These are phyloP conservation scores for Immersiella caudata DNA, from an alignment of 495 filamentous ascomycete genomes.

Conservation along the genomic window DNA sequence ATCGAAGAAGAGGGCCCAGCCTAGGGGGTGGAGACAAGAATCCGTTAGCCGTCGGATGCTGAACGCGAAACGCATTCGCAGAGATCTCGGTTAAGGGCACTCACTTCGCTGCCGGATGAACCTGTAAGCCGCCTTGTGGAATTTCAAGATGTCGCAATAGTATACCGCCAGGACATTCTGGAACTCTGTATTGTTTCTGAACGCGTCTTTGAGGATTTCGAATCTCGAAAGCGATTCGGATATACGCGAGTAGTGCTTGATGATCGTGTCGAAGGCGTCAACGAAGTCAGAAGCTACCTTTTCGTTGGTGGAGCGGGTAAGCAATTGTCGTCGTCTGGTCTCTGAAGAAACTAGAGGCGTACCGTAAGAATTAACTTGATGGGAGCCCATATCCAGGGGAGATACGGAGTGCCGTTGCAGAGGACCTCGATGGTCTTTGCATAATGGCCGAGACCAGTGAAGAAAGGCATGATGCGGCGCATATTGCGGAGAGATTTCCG, in stretches of 20 bases:
- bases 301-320: background rate
- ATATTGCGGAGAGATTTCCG: conserved; percentile 44
- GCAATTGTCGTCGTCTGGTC: background rate
- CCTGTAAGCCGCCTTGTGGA: conserved; percentile 51
- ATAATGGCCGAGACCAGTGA: conserved; percentile 44
- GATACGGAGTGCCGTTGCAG: conserved; percentile 50
- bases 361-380: conserved; percentile 49
- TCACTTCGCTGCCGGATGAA: conserved; percentile 46
- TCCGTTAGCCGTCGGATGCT: background rate
- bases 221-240: conserved; percentile 45
- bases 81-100: conserved; percentile 14
- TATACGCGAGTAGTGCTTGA: conserved; percentile 46
- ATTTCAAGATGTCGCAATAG: conserved; percentile 49
- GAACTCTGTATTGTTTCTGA: conserved; percentile 38
- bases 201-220: conserved; percentile 34
- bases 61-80: too few species aligned
- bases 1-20: conserved; percentile 49
- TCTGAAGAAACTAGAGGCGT: too few species aligned
- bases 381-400: conserved; percentile 54
- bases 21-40: conserved; percentile 29
- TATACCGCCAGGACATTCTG: conserved; percentile 45
- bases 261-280: conserved; percentile 45
- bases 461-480: conserved; percentile 43
- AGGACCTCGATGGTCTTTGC: conserved; percentile 44
- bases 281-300: conserved; percentile 40